These are phyloP conservation scores for Gyrodon lividus DNA, from an alignment of 768 basidiomycete species.

Conservation along the genomic window DNA sequence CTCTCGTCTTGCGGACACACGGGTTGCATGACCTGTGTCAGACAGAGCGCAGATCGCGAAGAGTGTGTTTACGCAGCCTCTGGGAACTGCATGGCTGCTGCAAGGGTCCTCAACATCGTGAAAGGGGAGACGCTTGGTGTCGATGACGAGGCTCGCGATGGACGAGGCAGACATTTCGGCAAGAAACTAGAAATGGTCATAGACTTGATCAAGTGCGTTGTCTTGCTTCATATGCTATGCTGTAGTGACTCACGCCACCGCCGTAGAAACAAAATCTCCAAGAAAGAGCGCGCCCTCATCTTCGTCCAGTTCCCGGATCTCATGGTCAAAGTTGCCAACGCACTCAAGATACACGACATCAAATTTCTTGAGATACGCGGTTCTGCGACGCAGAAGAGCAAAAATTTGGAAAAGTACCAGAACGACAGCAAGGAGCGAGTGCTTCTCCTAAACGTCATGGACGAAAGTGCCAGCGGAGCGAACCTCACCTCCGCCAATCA, in stretches of 20 bases:
- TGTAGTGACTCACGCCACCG: background rate
- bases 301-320: conserved; percentile 97
- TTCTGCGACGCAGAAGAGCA: conserved; percentile 71
- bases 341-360: conserved; percentile 69
- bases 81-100: conserved; percentile 75
- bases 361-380: conserved; percentile 81
- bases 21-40: conserved; percentile 77
- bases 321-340: conserved; percentile 87
- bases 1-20: conserved; percentile 92
- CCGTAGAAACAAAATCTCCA: conserved; percentile 63
- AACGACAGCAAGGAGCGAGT: conserved; percentile 74
- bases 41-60: conserved; percentile 67
- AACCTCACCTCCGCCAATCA: conserved; percentile 94
- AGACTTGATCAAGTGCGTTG: conserved; percentile 66
- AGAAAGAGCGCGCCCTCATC: conserved; percentile 79
- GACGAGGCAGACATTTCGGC: conserved; percentile 74
- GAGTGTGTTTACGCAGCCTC: conserved; percentile 75
- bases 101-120: conserved; percentile 80
- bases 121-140: conserved; percentile 74
- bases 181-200: conserved; percentile 80
- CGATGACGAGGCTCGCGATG: conserved; percentile 74
- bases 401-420: conserved; percentile 85
- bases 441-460: conserved; percentile 87
- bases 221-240: background rate
- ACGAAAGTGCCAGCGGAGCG: conserved; percentile 91